Percentiles rank a stretch among this genome's conserved stretches.
Conservation (phyloP, 2,329 filamentous ascomycete genomes). For the Neonectria hederae region DNA sequence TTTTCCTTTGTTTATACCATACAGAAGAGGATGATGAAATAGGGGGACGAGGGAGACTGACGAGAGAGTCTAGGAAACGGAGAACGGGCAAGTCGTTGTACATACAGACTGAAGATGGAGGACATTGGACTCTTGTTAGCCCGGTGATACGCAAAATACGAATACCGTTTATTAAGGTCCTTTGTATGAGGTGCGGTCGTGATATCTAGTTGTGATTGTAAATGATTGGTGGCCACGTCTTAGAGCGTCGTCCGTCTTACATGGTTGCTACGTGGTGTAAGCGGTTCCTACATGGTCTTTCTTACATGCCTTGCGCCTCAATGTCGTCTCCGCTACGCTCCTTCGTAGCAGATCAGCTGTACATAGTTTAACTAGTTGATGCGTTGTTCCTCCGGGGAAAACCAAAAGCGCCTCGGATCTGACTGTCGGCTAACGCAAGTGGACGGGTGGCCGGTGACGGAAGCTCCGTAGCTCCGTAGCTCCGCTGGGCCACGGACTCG, state of each 20-base stretch:
- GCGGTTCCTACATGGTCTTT: neutral
- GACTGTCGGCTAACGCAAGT: neutral
- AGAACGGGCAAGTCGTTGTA: constrained; percentile 24
- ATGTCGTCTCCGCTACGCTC: neutral
- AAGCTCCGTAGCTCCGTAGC: constrained; percentile 19
- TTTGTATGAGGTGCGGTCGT: neutral
- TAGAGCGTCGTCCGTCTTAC: neutral
- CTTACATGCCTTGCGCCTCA: neutral
- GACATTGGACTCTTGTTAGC: neutral
- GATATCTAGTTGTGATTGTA: neutral
- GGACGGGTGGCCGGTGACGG: neutral
- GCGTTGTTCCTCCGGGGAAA: neutral
- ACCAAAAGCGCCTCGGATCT: neutral
- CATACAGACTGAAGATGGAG: constrained; percentile 36
- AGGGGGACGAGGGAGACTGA: constrained; percentile 11
- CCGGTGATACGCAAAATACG: constrained; percentile 29
- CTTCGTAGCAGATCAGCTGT: neutral
- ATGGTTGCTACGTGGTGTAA: neutral
- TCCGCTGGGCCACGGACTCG: constrained; percentile 21
- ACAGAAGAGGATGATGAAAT: constrained; percentile 20
- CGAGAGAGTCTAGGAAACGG: neutral
- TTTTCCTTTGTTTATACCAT: constrained; percentile 43
- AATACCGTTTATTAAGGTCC: neutral
- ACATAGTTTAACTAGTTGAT: too few relatives aligned
- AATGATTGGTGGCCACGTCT: neutral